Conservation (phyloP, 1,284 basidiomycete species). For the Irpex sp. region DNA sequence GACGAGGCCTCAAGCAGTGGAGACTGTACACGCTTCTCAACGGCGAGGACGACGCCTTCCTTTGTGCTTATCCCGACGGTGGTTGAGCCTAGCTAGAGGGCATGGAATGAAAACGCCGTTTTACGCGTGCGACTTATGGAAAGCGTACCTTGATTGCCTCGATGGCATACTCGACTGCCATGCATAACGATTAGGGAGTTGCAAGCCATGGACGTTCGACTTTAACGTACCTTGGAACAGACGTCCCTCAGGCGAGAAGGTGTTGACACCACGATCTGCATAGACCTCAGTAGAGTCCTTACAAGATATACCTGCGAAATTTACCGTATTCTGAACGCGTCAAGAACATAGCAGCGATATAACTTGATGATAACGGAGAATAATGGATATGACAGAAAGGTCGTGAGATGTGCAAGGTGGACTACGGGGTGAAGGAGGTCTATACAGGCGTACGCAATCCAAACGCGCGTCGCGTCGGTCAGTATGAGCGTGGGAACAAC, state of each 20-base stretch:
- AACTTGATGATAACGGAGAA: background rate
- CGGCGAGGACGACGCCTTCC: slow-evolving; percentile 89
- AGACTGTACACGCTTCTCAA: slow-evolving; percentile 98
- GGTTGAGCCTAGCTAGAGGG: slow-evolving; percentile 87
- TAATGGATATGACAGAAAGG: background rate
- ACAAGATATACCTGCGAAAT: slow-evolving; percentile 1
- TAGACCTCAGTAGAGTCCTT: background rate
- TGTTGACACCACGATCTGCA: slow-evolving; percentile 95
- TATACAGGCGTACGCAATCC: slow-evolving; percentile 9
- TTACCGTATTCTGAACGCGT: slow-evolving; percentile 91
- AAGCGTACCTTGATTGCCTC: slow-evolving; percentile 88
- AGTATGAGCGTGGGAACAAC: slow-evolving; percentile 8
- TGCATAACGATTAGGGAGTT: background rate
- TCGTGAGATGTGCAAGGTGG: background rate
- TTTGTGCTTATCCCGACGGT: slow-evolving; percentile 91
- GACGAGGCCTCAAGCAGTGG: slow-evolving; percentile 93
- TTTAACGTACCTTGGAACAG: slow-evolving; percentile 75
- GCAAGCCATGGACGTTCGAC: background rate
- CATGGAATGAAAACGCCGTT: background rate
- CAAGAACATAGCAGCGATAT: slow-evolving; percentile 64
- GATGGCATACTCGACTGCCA: slow-evolving; percentile 95
- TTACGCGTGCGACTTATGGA: background rate
- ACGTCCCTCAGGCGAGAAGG: slow-evolving; percentile 97
- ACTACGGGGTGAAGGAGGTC: background rate
- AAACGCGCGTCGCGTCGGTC: slow-evolving; percentile 12